These are phyloP conservation scores for Cinchona pubescens DNA, from an alignment of 257 asterid genomes.

Conservation along the genomic window DNA sequence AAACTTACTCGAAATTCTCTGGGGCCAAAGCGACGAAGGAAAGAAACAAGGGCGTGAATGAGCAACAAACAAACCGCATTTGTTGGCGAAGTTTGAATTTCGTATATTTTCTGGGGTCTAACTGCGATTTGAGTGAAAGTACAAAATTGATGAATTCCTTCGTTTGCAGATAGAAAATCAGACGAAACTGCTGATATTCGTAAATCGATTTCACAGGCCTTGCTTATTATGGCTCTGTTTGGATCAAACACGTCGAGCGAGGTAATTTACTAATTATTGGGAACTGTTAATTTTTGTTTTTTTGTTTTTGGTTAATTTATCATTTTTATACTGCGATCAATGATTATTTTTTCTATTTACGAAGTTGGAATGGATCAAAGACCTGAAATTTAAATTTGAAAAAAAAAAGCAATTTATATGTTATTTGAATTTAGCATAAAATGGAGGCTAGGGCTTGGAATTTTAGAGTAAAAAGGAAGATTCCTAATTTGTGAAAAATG, in stretches of 20 bases:
- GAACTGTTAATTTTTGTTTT: not conserved
- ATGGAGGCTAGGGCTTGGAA: not conserved
- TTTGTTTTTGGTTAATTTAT: not conserved
- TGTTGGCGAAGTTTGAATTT: not conserved
- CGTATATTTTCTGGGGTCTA: not conserved
- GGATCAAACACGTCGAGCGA: conserved; percentile 25
- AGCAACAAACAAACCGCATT: not conserved
- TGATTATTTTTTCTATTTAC: no score
- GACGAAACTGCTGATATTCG: not conserved
- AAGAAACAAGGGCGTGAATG: not conserved
- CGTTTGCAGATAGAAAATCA: not conserved
- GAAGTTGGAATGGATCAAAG: no score
- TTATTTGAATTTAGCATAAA: no score
- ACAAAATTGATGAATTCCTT: not conserved
- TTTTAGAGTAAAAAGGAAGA: not conserved
- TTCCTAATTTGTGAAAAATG: not conserved
- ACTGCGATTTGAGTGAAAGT: not conserved
- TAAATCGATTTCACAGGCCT: not conserved
- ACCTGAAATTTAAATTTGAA: no score
- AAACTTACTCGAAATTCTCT: not conserved
- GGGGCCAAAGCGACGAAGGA: not conserved
- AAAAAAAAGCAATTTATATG: no score
- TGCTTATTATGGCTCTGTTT: conserved; percentile 22
- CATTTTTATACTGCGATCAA: not conserved
- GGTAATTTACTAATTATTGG: conserved; percentile 10